Conservation (phyloP, 2,329 filamentous ascomycete species). For the Diaporthe citri region DNA sequence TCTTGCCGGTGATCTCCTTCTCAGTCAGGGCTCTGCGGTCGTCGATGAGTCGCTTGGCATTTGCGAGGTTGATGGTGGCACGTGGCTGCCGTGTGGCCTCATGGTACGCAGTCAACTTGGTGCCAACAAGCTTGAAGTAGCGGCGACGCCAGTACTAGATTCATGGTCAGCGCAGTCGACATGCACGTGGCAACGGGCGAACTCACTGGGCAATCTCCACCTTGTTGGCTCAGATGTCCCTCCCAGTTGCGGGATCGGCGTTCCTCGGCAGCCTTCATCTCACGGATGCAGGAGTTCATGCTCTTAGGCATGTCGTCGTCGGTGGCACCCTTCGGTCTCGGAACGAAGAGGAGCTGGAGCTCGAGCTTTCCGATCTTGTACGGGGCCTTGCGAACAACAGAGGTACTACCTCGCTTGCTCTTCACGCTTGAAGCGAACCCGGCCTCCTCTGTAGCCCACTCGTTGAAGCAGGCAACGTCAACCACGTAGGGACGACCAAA, state of each 20-base stretch:
- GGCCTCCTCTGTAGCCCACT: constrained; percentile 93
- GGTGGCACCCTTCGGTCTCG: constrained; percentile 85
- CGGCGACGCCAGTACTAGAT: constrained; percentile 93
- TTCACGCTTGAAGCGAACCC: constrained; percentile 87
- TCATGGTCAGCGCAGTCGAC: constrained; percentile 52
- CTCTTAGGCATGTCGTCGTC: constrained; percentile 99
- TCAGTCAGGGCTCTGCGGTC: constrained; percentile 87
- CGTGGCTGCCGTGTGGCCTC: constrained; percentile 95
- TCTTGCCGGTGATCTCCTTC: constrained; percentile 82
- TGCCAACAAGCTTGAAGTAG: constrained; percentile 93
- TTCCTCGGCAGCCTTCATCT: constrained; percentile 91
- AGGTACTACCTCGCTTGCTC: constrained; percentile 84
- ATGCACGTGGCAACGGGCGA: background rate
- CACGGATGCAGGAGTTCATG: constrained; percentile 95
- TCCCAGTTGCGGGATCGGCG: constrained; percentile 84
- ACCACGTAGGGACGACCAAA: constrained; percentile 90
- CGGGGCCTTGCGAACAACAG: constrained; percentile 85
- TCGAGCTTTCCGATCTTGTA: constrained; percentile 97
- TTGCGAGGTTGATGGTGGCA: constrained; percentile 95
- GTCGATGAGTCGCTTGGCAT: constrained; percentile 93
- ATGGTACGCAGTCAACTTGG: constrained; percentile 94
- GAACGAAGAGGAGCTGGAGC: constrained; percentile 93
- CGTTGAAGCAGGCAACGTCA: constrained; percentile 96
- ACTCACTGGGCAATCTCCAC: constrained; percentile 96
- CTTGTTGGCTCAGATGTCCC: constrained; percentile 93